Conservation (phyloP, 179 eudicot genomes). For the Beta corolliflora region DNA sequence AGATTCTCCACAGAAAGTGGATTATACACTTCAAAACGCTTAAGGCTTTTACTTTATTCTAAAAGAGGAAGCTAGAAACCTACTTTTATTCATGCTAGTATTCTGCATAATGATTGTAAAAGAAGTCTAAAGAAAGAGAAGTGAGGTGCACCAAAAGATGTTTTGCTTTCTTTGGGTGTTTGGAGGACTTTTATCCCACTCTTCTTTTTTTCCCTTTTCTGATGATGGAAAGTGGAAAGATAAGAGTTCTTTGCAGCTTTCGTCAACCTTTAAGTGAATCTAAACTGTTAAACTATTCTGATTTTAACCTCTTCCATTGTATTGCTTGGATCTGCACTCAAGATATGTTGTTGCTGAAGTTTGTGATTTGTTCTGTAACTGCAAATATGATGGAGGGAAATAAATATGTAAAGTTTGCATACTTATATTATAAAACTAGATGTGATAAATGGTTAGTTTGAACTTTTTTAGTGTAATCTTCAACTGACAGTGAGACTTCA, state of each 20-base stretch:
- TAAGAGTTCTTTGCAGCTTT: not conserved
- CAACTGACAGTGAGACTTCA: not conserved
- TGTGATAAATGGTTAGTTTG: too few relatives aligned
- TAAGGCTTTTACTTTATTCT: not conserved
- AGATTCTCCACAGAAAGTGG: not conserved
- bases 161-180: not conserved
- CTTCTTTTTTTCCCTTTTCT: not conserved
- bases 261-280: not conserved
- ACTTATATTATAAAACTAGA: not conserved
- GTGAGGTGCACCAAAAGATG: not conserved
- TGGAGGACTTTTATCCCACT: not conserved
- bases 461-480: not conserved
- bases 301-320: not conserved
- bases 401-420: not conserved
- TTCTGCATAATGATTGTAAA: not conserved
- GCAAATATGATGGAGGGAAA: not conserved
- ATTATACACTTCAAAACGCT: not conserved
- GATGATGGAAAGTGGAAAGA: not conserved
- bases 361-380: not conserved
- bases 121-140: not conserved
- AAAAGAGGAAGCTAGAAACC: not conserved
- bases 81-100: not conserved
- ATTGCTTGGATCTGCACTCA: not conserved
- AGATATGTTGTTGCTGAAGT: not conserved
- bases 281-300: not conserved